Evolutionary conservation across 208 protist genomes (phyloP).

Genomic region (Herpetomonas samuelpessoai): DNA sequence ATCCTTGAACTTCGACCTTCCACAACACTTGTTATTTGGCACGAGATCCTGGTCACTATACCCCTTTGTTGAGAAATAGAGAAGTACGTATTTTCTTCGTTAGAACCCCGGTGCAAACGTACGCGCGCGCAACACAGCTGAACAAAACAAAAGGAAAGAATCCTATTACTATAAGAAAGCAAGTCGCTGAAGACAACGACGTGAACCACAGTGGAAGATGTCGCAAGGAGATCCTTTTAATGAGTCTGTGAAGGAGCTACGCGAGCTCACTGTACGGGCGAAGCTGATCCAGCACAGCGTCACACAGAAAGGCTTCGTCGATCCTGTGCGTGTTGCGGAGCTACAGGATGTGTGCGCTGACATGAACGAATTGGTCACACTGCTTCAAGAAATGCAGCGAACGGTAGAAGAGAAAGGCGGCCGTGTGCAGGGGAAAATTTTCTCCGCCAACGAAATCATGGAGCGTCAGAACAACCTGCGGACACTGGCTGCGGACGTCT

Average conservation of each 20-base stretch:
- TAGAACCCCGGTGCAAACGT: too few relatives aligned
- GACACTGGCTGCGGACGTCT: slow-evolving; percentile 46
- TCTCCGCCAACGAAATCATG: slow-evolving; percentile 85
- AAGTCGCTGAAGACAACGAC: too few relatives aligned
- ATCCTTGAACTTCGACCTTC: too few relatives aligned
- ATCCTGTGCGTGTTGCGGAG: slow-evolving; percentile 27
- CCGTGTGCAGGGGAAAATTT: slow-evolving; percentile 60
- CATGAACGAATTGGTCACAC: slow-evolving; percentile 48
- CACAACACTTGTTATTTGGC: too few relatives aligned
- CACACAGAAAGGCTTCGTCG: slow-evolving; percentile 54
- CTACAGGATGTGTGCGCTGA: slow-evolving; percentile 33
- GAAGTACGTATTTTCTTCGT: too few relatives aligned
- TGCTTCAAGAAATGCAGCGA: slow-evolving; percentile 52
- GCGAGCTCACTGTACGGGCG: slow-evolving; percentile 40
- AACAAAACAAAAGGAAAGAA: too few relatives aligned
- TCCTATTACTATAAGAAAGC: too few relatives aligned
- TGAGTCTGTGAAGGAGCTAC: slow-evolving; percentile 65
- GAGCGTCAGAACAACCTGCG: slow-evolving; percentile 66
- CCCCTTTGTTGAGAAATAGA: too few relatives aligned
- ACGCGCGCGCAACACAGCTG: too few relatives aligned
- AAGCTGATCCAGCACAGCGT: slow-evolving; percentile 51
- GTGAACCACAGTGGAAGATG: slow-evolving; percentile 10
- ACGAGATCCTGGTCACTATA: too few relatives aligned
- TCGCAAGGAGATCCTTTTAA: slow-evolving; percentile 62
- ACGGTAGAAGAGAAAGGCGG: slow-evolving; percentile 67